Base-by-base conservation (phyloP, 2,329 filamentous ascomycete species). In the Xylariaceae sp. region DNA sequence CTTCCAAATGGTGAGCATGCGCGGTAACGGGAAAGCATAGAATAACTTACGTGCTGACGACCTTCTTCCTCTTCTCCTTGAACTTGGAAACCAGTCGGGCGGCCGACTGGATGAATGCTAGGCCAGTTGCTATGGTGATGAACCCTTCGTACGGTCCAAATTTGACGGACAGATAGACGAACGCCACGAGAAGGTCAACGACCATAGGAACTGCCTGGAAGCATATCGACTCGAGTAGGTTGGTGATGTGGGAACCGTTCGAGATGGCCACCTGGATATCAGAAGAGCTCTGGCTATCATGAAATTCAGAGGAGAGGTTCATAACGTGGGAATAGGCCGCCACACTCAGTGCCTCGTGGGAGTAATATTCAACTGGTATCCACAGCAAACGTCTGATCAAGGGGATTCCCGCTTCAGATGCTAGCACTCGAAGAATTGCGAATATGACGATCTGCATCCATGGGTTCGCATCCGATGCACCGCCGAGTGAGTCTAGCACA, bases 401-500 rank as follows among this genome's bases (percentile, higher is more conserved):
- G 11, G 78, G 77, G 6, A 85, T 75, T 1, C 82, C 82, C 3
- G 80, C 80, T 58, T 83, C 79, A 1, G 82, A 85, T 1, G 80
- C 76, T 1, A 78, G 71, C n/a, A 85, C 71, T 55, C 79, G 78
- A 35, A 85, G 73, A 6, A 70, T 68, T 9, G 80, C 80, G 61
- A 82, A 84, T 15, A 82, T 71, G 17, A 78, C 61, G 2, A 84
- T 80, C 23, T 82, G 78, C 2, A 76, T 63, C 82, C 82, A 84
- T 1, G 79, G 77, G 55, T 76, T 79, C 58, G 72, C 77, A 49
- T 77, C 73, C 48, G 80, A 78, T 42, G 68, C 72, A 7, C 78
- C 76, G 35, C 79, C 79, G 18, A 95, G 75, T 61, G 83, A 83
- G 67, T 94, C 85, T 64, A 90, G 87, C 63, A 96, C 86, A 59